Percentiles rank a stretch among this genome's conserved stretches.
Evolutionary conservation across 768 basidiomycete genomes (phyloP).

Genomic region (Stropharia rugosoannulata): DNA sequence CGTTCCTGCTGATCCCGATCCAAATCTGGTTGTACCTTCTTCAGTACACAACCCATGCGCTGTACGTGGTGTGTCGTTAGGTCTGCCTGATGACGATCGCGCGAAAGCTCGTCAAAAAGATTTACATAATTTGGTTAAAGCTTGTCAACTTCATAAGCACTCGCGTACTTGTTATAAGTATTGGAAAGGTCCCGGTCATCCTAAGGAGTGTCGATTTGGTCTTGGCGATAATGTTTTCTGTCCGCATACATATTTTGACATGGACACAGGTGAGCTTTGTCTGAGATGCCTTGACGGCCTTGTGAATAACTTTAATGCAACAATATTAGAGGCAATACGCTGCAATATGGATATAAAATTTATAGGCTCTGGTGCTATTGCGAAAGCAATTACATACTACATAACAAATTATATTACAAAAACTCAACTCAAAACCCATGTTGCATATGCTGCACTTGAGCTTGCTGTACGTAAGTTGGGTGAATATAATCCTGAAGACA

Average conservation of each 20-base stretch:
- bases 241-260: constrained; percentile 21
- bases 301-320: constrained; percentile 43
- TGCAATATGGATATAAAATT: constrained; percentile 52
- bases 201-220: constrained; percentile 29
- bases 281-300: constrained; percentile 34
- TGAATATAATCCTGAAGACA: constrained; percentile 15
- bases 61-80: background rate
- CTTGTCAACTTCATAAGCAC: constrained; percentile 34
- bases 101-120: background rate
- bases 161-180: constrained; percentile 38
- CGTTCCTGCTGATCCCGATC: background rate
- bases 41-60: constrained; percentile 8
- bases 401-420: constrained; percentile 53
- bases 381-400: constrained; percentile 44
- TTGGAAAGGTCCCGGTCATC: constrained; percentile 22
- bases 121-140: constrained; percentile 14
- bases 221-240: constrained; percentile 15
- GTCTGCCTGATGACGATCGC: background rate
- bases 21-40: background rate
- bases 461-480: constrained; percentile 29
- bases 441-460: constrained; percentile 37
- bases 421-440: constrained; percentile 36
- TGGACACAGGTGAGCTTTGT: constrained; percentile 27
- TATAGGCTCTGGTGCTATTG: constrained; percentile 36
- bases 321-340: constrained; percentile 31